Conservation (phyloP, 2,329 filamentous ascomycete species). For the Juglanconis juglandina region DNA sequence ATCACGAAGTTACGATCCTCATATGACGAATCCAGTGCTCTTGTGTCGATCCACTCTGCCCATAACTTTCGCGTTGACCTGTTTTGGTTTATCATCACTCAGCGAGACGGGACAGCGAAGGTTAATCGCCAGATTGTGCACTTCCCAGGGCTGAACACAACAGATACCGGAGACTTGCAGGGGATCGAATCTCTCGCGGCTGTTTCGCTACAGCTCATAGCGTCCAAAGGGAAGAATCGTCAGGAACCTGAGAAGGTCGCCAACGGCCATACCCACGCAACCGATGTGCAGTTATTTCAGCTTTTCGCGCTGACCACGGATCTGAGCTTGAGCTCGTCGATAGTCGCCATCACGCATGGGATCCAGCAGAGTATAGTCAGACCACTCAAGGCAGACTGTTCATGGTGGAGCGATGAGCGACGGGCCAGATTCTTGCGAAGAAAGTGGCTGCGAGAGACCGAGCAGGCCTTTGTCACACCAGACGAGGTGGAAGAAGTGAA, state of each 20-base stretch:
- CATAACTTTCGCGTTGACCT: slow-evolving; percentile 30
- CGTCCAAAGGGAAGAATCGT: background rate
- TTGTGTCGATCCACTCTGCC: slow-evolving; percentile 35
- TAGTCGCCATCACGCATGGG: slow-evolving; percentile 3
- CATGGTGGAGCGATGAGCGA: slow-evolving; percentile 17
- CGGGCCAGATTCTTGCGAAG: slow-evolving; percentile 3
- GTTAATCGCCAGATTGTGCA: slow-evolving; percentile 35
- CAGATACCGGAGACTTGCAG: background rate
- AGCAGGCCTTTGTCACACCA: slow-evolving; percentile 9
- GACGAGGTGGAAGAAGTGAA: background rate
- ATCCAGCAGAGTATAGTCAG: background rate
- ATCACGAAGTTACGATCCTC: slow-evolving; percentile 20
- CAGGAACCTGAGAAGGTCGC: slow-evolving; percentile 3
- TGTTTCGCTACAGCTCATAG: slow-evolving; percentile 6
- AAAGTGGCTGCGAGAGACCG: slow-evolving; percentile 7
- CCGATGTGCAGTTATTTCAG: slow-evolving; percentile 44
- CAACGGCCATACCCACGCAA: slow-evolving; percentile 27
- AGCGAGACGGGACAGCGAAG: slow-evolving; percentile 26
- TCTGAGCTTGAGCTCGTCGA: slow-evolving; percentile 40
- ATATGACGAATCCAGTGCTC: slow-evolving; percentile 13
- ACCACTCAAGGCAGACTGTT: slow-evolving; percentile 17
- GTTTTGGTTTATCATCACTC: slow-evolving; percentile 32
- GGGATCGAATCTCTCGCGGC: slow-evolving; percentile 11
- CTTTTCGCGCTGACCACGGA: slow-evolving; percentile 40
- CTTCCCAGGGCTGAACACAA: background rate